Percentiles rank a stretch among this genome's conserved stretches.
Evolutionary conservation across 192 early-diverging fungal species (phyloP).

Genomic region (Physocladia obscura): DNA sequence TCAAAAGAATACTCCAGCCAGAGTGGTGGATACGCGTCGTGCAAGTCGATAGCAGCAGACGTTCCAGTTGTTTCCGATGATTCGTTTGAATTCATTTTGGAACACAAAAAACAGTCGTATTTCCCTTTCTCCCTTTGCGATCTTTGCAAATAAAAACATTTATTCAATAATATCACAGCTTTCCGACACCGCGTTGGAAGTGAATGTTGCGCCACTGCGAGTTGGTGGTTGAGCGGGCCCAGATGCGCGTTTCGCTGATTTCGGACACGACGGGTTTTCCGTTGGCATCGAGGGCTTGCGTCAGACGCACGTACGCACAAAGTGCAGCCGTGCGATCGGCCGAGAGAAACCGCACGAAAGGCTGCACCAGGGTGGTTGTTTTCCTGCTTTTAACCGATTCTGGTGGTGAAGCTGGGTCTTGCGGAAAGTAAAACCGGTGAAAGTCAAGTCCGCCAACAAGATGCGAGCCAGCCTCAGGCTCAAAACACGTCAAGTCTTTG

Average conservation of each 20-base stretch:
- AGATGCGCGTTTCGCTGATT: slow-evolving; percentile 25
- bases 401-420: background rate
- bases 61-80: too few species aligned
- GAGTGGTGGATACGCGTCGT: too few species aligned
- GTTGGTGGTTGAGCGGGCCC: slow-evolving; percentile 3
- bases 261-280: slow-evolving; percentile 13
- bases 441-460: slow-evolving; percentile 44
- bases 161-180: slow-evolving; percentile 10
- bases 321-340: slow-evolving; percentile 37
- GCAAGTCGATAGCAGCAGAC: too few species aligned
- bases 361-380: slow-evolving; percentile 32
- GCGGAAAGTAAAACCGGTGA: slow-evolving; percentile 49
- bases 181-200: slow-evolving; percentile 21
- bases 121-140: too few species aligned
- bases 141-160: too few species aligned
- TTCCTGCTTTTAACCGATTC: slow-evolving; percentile 20
- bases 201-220: slow-evolving; percentile 28
- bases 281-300: slow-evolving; percentile 22
- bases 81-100: too few species aligned
- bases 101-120: too few species aligned
- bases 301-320: slow-evolving; percentile 40
- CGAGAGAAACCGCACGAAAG: slow-evolving; percentile 33
- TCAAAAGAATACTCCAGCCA: too few species aligned
- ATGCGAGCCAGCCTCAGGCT: slow-evolving; percentile 40
- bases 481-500: slow-evolving; percentile 42